These are phyloP conservation scores for Coemansia asiatica DNA, from an alignment of 192 early-diverging fungal species.

Conservation along the genomic window DNA sequence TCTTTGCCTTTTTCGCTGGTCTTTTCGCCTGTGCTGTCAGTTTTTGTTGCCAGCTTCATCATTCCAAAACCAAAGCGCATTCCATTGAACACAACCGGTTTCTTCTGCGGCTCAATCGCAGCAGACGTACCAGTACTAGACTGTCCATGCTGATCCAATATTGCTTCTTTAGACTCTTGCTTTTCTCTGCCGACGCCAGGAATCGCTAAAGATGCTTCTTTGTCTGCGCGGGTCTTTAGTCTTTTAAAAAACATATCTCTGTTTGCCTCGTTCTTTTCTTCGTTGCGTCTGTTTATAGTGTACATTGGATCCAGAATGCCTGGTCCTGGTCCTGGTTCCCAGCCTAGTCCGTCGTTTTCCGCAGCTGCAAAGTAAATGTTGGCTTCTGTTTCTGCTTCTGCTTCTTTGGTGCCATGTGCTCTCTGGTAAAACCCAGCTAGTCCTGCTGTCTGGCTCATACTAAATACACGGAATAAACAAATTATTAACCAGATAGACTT, in stretches of 20 bases:
- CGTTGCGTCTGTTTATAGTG: slow-evolving; percentile 35
- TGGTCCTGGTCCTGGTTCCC: slow-evolving; percentile 15
- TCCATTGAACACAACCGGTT: not conserved
- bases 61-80: slow-evolving; percentile 44
- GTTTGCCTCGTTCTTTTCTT: slow-evolving; percentile 20
- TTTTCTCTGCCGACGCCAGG: not conserved
- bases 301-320: slow-evolving; percentile 40
- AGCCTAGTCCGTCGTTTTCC: slow-evolving; percentile 39
- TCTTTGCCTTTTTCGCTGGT: slow-evolving; percentile 6
- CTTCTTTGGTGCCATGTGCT: slow-evolving; percentile 19
- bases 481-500: not conserved
- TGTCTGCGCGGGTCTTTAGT: slow-evolving; percentile 20
- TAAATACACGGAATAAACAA: not conserved
- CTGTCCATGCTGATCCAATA: not conserved
- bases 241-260: slow-evolving; percentile 43
- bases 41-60: slow-evolving; percentile 10
- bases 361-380: slow-evolving; percentile 27
- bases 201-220: not conserved
- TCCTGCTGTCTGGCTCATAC: not conserved
- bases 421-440: slow-evolving; percentile 24
- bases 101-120: not conserved
- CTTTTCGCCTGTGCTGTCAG: slow-evolving; percentile 3
- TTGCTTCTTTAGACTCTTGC: not conserved
- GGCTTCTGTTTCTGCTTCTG: not conserved
- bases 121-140: not conserved